A percentile compares a stretch with the other conserved stretches of the same genome.
Evolutionary conservation across 2,329 filamentous ascomycete genomes (phyloP).

Genomic region (Pseudogymnoascus sp.): DNA sequence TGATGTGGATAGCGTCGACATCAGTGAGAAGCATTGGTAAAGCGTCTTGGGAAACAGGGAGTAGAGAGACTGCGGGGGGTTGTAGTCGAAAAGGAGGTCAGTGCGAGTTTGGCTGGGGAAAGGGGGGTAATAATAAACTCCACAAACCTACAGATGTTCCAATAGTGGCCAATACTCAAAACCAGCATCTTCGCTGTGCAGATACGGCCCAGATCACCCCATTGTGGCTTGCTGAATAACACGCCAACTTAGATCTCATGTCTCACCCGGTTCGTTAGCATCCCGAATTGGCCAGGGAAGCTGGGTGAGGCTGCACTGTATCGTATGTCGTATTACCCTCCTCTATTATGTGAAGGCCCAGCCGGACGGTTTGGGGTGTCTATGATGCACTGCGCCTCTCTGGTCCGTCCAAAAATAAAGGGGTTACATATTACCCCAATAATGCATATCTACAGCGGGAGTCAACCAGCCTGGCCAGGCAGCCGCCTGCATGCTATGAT

Average conservation of each 20-base stretch:
- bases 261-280: not conserved
- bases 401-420: not conserved
- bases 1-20: conserved; percentile 59
- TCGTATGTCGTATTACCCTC: not conserved
- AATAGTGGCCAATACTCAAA: not conserved
- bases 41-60: too few relatives aligned
- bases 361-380: not conserved
- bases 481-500: not conserved
- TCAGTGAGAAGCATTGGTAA: conserved; percentile 61
- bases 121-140: not conserved
- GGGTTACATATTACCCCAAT: not conserved
- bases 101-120: not conserved
- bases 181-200: not conserved
- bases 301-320: not conserved
- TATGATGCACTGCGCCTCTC: not conserved
- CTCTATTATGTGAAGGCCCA: not conserved
- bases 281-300: not conserved
- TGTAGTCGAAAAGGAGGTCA: not conserved
- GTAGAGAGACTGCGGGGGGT: too few relatives aligned
- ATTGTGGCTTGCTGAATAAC: not conserved
- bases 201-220: not conserved
- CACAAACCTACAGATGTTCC: not conserved
- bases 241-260: not conserved
- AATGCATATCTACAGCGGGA: not conserved
- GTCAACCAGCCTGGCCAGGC: not conserved